A percentile compares a stretch with the other conserved stretches of the same genome.
Evolutionary conservation across 2,329 filamentous ascomycete species (phyloP).

Genomic region (Periconia macrospinosa): DNA sequence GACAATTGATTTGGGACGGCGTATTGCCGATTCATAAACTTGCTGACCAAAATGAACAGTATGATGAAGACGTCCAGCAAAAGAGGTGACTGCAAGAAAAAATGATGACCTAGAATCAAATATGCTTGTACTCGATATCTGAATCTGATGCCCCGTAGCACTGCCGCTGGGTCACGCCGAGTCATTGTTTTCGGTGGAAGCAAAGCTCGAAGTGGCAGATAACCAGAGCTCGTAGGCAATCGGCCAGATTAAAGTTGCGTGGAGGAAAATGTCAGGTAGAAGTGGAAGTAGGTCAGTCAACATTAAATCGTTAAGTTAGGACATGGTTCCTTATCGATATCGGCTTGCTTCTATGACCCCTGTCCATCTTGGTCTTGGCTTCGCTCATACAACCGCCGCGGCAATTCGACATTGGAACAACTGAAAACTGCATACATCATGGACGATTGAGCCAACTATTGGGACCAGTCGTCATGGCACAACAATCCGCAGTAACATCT

Average conservation of each 20-base stretch:
- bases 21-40: conserved; percentile 37
- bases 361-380: conserved; percentile 1
- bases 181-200: background rate
- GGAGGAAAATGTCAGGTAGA: background rate
- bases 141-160: conserved; percentile 31
- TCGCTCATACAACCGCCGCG: background rate
- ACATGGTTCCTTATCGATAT: conserved; percentile 12
- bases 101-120: conserved; percentile 37
- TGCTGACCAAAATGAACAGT: conserved; percentile 40
- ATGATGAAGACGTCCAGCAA: conserved; percentile 37
- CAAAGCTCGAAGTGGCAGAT: background rate
- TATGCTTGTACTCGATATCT: conserved; percentile 35
- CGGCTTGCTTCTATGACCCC: conserved; percentile 3
- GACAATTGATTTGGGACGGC: conserved; percentile 30
- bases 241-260: too few species aligned
- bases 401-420: background rate
- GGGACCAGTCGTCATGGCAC: conserved; percentile 1
- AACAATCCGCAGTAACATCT: background rate
- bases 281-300: too few species aligned
- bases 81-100: conserved; percentile 33
- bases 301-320: background rate
- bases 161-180: conserved; percentile 17
- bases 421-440: background rate
- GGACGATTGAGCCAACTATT: background rate
- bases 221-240: too few species aligned